A percentile compares a stretch with the other conserved stretches of the same genome.
These are phyloP conservation scores for Penicillium riverlandense DNA, from an alignment of 495 filamentous ascomycete species.

Conservation along the genomic window DNA sequence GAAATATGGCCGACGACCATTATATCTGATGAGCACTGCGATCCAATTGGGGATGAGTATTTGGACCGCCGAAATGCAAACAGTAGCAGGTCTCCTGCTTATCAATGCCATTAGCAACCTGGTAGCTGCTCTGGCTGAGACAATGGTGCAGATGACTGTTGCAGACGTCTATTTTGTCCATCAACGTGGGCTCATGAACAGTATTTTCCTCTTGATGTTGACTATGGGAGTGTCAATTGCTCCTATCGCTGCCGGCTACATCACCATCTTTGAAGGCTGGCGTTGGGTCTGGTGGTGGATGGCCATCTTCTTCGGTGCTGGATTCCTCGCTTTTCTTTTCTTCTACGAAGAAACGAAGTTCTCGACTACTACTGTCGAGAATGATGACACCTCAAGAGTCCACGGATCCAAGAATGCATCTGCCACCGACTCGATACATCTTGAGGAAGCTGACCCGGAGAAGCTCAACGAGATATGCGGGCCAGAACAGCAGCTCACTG, in stretches of 20 bases:
- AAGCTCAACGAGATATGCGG: background rate
- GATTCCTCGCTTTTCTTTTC: constrained; percentile 8
- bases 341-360: constrained; percentile 16
- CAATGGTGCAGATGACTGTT: constrained; percentile 39
- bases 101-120: constrained; percentile 28
- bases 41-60: constrained; percentile 27
- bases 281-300: constrained; percentile 46
- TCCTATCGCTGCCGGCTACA: constrained; percentile 36
- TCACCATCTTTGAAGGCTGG: constrained; percentile 39
- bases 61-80: constrained; percentile 32
- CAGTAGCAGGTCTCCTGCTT: constrained; percentile 26
- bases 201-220: constrained; percentile 26
- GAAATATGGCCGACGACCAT: constrained; percentile 35
- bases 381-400: too few species aligned
- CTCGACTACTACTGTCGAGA: background rate
- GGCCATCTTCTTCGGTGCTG: constrained; percentile 32
- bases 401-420: too few species aligned
- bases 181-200: constrained; percentile 34
- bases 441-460: constrained; percentile 2
- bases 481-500: background rate
- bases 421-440: background rate
- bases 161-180: constrained; percentile 44
- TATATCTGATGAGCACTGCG: constrained; percentile 33
- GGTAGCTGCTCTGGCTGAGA: constrained; percentile 31
- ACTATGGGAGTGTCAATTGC: constrained; percentile 24